phyloP scores from a whole-genome alignment of 177 flowering plant species.

The Vitis hybrid region DNA sequence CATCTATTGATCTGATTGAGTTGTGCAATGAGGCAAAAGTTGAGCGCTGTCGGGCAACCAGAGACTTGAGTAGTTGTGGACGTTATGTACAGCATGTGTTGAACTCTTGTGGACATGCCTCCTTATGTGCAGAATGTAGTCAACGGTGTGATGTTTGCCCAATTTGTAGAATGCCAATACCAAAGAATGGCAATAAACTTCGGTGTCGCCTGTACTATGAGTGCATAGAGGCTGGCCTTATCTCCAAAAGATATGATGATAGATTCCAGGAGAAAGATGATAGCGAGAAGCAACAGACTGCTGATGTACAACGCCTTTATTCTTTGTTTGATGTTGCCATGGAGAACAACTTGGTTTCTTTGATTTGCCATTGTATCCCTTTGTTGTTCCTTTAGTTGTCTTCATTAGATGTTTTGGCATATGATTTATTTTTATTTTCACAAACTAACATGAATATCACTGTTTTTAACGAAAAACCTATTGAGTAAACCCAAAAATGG shows the following conservation, averaged over 20 bases:
- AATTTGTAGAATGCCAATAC: constrained; percentile 70
- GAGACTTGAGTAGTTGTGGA: constrained; percentile 95
- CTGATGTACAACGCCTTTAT: constrained; percentile 80
- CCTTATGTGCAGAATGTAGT: constrained; percentile 88
- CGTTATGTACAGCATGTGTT: constrained; percentile 69
- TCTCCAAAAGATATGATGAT: constrained; percentile 64
- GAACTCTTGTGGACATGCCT: constrained; percentile 85
- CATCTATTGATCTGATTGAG: constrained; percentile 81
- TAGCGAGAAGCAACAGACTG: constrained; percentile 44
- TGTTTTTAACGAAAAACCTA: background rate
- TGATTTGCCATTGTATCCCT: constrained; percentile 98
- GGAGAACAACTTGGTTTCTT: constrained; percentile 83
- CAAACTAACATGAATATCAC: background rate
- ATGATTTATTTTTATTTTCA: background rate
- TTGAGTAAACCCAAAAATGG: background rate
- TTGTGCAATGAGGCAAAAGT: constrained; percentile 90
- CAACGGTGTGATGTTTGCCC: constrained; percentile 92
- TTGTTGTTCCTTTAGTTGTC: background rate
- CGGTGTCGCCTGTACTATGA: constrained; percentile 81
- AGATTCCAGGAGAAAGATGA: constrained; percentile 62
- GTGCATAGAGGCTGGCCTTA: constrained; percentile 87
- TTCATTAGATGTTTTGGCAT: background rate
- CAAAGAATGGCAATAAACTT: constrained; percentile 44
- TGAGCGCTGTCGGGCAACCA: constrained; percentile 89
- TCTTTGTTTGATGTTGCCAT: constrained; percentile 90